Percentiles rank a stretch among this genome's conserved stretches.
These are phyloP conservation scores for Ensete ventricosum DNA, from an alignment of 176 grass and related monocot genomes.

Conservation along the genomic window DNA sequence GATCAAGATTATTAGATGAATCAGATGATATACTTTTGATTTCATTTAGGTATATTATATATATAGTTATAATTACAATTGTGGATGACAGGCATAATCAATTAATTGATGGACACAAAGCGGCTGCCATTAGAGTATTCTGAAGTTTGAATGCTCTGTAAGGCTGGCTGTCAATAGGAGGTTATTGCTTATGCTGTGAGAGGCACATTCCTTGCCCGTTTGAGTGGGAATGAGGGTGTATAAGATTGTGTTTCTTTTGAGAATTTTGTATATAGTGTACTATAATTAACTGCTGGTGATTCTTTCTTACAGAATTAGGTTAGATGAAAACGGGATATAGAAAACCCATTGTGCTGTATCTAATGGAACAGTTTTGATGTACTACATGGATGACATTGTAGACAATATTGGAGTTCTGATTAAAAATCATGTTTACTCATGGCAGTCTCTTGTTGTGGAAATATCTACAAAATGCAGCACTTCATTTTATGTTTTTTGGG, in stretches of 20 bases:
- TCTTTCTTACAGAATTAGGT: neutral
- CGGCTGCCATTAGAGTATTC: too few relatives aligned
- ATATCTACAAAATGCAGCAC: neutral
- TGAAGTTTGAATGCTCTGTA: too few relatives aligned
- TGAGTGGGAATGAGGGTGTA: neutral
- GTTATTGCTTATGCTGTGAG: neutral
- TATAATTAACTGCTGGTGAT: neutral
- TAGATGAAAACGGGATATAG: neutral
- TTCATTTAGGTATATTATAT: too few relatives aligned
- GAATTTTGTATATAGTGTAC: neutral
- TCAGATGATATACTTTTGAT: too few relatives aligned
- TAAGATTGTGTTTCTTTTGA: too few relatives aligned
- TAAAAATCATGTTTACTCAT: too few relatives aligned
- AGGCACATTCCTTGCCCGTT: neutral
- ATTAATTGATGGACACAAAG: neutral
- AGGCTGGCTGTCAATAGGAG: neutral
- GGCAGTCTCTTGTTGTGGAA: neutral
- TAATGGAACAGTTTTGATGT: neutral
- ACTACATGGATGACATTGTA: neutral
- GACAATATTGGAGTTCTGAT: neutral
- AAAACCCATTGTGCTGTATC: neutral
- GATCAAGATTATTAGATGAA: neutral
- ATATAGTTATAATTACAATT: neutral
- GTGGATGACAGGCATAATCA: neutral
- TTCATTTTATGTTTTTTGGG: too few relatives aligned